Conservation (phyloP, 257 asterid species). For the Solanum lycopersicoides region DNA sequence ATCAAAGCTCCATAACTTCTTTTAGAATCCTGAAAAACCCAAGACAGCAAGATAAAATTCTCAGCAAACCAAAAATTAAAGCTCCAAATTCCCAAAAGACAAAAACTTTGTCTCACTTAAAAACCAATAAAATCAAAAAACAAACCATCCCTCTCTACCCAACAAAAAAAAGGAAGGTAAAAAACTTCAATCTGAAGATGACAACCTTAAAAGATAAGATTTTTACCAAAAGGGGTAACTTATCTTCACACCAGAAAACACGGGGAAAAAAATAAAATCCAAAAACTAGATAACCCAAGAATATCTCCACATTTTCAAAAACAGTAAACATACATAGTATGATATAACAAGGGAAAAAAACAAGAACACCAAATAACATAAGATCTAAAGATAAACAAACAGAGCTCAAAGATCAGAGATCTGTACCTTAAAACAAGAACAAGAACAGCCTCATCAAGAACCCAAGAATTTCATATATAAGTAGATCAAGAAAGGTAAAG, state of each 20-base stretch:
- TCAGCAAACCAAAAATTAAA: not conserved
- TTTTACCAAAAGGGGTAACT: not conserved
- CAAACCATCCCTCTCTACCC: not conserved
- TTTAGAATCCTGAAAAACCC: not conserved
- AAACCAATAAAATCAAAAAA: not conserved
- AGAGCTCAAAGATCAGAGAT: constrained; percentile 11
- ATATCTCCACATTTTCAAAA: not conserved
- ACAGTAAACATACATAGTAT: not conserved
- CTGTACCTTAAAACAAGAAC: constrained; percentile 17
- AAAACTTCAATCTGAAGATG: not conserved
- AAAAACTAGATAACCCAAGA: not conserved
- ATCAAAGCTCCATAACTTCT: not conserved
- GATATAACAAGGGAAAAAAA: not conserved
- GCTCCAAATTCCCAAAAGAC: not conserved
- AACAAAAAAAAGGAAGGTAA: not conserved
- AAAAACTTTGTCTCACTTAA: not conserved
- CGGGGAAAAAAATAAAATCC: not conserved
- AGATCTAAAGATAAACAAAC: constrained; percentile 11
- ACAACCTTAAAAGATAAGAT: not conserved
- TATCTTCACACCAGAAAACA: not conserved
- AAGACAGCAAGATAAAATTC: not conserved
- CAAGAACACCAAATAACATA: not conserved
- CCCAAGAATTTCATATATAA: constrained; percentile 3
- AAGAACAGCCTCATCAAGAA: not conserved
- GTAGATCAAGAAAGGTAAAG: constrained; percentile 20